phyloP scores from a whole-genome alignment of 2,329 filamentous ascomycete genomes.

The Fusarium metavorans region DNA sequence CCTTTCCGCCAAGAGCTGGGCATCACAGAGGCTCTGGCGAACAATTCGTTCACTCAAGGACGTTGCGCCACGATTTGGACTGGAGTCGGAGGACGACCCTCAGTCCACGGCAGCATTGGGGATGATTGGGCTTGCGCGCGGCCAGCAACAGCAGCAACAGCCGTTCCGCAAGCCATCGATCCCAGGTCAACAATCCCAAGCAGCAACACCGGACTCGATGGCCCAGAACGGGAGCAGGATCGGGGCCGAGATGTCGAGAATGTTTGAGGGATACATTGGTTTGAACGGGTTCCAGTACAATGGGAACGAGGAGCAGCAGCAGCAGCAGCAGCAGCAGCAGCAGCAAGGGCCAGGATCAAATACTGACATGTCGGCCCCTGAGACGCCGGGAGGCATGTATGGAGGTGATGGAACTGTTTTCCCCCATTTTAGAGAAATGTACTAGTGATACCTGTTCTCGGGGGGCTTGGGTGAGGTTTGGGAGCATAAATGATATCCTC shows the following conservation, averaged over 20 bases:
- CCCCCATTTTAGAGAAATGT: conserved; percentile 54
- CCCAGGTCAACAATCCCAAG: conserved; percentile 40
- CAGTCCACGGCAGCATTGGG: conserved; percentile 65
- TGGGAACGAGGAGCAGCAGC: conserved; percentile 43
- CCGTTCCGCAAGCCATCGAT: conserved; percentile 48
- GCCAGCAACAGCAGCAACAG: conserved; percentile 50
- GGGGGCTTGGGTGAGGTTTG: not conserved
- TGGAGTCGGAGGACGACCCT: conserved; percentile 61
- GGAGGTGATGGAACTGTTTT: conserved; percentile 50
- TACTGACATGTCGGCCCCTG: conserved; percentile 40
- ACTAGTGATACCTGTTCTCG: conserved; percentile 36
- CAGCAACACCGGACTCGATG: conserved; percentile 36
- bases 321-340: conserved; percentile 24
- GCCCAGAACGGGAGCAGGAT: conserved; percentile 62
- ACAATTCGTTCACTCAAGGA: conserved; percentile 78
- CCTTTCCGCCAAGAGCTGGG: conserved; percentile 77
- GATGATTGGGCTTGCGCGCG: conserved; percentile 66
- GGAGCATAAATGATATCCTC: conserved; percentile 12
- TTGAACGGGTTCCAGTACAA: conserved; percentile 50
- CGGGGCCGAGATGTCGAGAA: conserved; percentile 65
- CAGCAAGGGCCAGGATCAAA: conserved; percentile 36
- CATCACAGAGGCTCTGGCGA: conserved; percentile 79
- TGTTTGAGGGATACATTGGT: conserved; percentile 55
- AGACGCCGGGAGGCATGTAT: conserved; percentile 40
- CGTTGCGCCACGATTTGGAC: conserved; percentile 76